Conservation (phyloP, 805 yeast species). For the Candida sithepensis region DNA sequence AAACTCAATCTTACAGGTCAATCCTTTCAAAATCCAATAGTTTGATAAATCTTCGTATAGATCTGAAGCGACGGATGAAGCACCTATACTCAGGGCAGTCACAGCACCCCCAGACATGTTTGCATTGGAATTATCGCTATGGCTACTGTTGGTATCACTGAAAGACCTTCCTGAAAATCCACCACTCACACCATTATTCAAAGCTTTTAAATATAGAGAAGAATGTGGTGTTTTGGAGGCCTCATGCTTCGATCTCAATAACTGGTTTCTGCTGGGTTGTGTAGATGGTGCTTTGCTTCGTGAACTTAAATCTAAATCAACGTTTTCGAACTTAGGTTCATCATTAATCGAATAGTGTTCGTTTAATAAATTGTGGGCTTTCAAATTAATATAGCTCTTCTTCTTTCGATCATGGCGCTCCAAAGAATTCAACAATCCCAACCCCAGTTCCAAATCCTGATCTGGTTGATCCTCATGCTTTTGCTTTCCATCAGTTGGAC, state of each 20-base stretch:
- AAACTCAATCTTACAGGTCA: constrained; percentile 31
- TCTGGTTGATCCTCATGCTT: constrained; percentile 4
- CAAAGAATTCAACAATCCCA: constrained; percentile 2
- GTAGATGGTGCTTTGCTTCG: constrained; percentile 3
- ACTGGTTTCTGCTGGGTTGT: not conserved
- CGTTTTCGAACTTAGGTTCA: constrained; percentile 47
- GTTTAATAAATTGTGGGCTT: constrained; percentile 16
- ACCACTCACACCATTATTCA: not conserved
- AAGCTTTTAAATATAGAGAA: not conserved
- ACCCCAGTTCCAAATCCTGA: constrained; percentile 10
- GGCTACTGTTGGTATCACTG: not conserved
- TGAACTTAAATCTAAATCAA: constrained; percentile 46
- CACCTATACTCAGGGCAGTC: not conserved
- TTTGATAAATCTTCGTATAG: constrained; percentile 32
- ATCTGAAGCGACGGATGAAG: constrained; percentile 22
- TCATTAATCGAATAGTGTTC: constrained; percentile 36
- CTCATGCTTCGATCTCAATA: not conserved
- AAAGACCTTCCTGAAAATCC: not conserved
- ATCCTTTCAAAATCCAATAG: constrained; percentile 31
- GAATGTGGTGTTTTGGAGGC: not conserved
- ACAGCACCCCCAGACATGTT: not conserved
- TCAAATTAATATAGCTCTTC: constrained; percentile 25
- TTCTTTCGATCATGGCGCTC: constrained; percentile 2
- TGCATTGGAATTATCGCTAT: not conserved
- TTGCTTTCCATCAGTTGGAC: constrained; percentile 1